Evolutionary conservation across 106 monocot genomes (phyloP).

Genomic region (Vanilla planifolia): DNA sequence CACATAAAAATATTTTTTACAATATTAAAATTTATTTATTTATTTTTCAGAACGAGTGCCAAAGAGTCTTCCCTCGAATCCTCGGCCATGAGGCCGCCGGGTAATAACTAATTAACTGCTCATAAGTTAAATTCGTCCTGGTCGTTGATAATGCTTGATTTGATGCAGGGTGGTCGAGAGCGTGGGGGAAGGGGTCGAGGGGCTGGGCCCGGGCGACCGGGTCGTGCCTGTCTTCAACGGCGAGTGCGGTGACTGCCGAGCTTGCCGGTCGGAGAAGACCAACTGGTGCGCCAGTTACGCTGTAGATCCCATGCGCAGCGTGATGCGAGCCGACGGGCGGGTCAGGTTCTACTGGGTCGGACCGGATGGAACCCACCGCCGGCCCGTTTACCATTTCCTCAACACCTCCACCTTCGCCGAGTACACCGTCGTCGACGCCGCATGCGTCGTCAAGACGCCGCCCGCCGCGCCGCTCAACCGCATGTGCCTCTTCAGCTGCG

Average conservation of each 20-base stretch:
- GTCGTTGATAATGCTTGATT: too few relatives aligned
- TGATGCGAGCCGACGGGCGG: constrained; percentile 41
- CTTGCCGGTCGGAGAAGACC: constrained; percentile 42
- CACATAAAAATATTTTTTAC: too few relatives aligned
- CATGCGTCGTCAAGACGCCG: constrained; percentile 62
- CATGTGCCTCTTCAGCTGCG: constrained; percentile 84
- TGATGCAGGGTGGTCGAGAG: constrained; percentile 69
- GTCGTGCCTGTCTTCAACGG: constrained; percentile 79
- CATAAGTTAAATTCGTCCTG: background rate
- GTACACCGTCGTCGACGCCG: constrained; percentile 88
- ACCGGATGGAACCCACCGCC: background rate
- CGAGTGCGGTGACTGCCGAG: constrained; percentile 48
- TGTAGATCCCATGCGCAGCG: constrained; percentile 37
- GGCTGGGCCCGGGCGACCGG: constrained; percentile 51
- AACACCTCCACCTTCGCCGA: constrained; percentile 88
- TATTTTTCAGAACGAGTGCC: constrained; percentile 31
- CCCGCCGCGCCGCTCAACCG: constrained; percentile 34
- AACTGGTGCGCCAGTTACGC: constrained; percentile 44
- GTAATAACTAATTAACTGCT: constrained; percentile 11
- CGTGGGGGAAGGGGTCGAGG: constrained; percentile 70
- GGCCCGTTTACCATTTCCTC: constrained; percentile 76
- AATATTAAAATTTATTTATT: too few relatives aligned
- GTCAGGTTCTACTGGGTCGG: constrained; percentile 39
- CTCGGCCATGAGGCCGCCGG: constrained; percentile 78
- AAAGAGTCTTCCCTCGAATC: constrained; percentile 54